A percentile compares a stretch with the other conserved stretches of the same genome.
phyloP scores from a whole-genome alignment of 768 basidiomycete genomes.

The Cystobasidium ongulense region DNA sequence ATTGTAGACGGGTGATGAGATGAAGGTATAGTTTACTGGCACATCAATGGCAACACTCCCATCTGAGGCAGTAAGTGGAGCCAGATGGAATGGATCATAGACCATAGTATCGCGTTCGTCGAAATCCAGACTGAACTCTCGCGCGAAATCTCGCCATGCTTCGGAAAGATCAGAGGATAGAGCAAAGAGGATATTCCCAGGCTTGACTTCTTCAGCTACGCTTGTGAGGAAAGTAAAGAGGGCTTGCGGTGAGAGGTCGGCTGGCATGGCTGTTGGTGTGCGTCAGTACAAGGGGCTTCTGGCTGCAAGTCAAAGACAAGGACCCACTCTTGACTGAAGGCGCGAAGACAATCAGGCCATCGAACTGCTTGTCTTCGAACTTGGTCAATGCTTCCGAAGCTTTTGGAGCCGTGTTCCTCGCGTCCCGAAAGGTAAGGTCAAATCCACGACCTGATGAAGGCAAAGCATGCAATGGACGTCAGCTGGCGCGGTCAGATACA shows the following conservation, averaged over 20 bases:
- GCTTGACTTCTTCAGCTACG: conserved; percentile 48
- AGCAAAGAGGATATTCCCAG: conserved; percentile 72
- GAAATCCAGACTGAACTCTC: conserved; percentile 85
- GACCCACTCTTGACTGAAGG: conserved; percentile 73
- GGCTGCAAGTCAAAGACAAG: not conserved
- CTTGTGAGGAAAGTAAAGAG: conserved; percentile 59
- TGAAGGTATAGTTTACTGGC: conserved; percentile 18
- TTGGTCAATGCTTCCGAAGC: conserved; percentile 50
- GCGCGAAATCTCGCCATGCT: conserved; percentile 69
- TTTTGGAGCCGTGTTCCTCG: conserved; percentile 62
- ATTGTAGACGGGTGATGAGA: conserved; percentile 49
- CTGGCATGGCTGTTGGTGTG: conserved; percentile 53
- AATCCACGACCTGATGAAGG: conserved; percentile 64
- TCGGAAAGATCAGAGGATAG: conserved; percentile 54
- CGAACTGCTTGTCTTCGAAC: conserved; percentile 65
- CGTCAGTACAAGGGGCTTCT: conserved; percentile 1
- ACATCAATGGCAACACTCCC: conserved; percentile 9
- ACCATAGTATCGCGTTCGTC: conserved; percentile 75
- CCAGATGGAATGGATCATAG: conserved; percentile 55
- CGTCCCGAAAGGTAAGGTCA: conserved; percentile 73
- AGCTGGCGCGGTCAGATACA: not conserved
- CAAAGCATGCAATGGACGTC: not conserved
- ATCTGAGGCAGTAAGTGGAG: not conserved
- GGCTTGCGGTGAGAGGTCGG: conserved; percentile 72
- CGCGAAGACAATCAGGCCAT: conserved; percentile 77